Evolutionary conservation across 78 protist species (phyloP), one percentile per base, ranked within the genome.

Genomic region (Monocercomonoides exilis): DNA sequence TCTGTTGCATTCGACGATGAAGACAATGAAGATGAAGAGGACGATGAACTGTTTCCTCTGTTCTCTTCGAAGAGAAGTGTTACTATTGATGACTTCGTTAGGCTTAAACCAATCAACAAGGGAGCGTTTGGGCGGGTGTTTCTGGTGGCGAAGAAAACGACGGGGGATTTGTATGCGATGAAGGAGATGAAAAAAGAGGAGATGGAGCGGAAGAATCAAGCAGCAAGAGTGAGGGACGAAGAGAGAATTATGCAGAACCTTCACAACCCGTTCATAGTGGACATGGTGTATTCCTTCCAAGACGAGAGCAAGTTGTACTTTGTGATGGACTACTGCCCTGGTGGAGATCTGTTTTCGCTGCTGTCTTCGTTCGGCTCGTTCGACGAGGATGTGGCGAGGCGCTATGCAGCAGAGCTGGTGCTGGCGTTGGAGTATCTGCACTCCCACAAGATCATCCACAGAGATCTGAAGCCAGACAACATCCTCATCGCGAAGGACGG

Each of bases 381-480:
- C 33, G 46, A 36, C 3, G 97, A 94, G 36, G 87, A 44, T 32
- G 64, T 44, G 33, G 92, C 96, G 3, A 46, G 94, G 42, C 94
- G 87, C 63, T 96, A 96, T 82, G 85, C 92, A 29, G 94, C 92
- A 44, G 91, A 93, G 77, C 88, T 93, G 63, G 34, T 91, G 3
- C 87, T 89, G 45, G 92, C 92, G 21, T 77, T 93, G 80, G 93
- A 90, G 81, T 86, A 93, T 70, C 0, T 93, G 79, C 95, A 93
- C 93, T 70, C 54, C 5, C 45, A 87, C 46, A 77, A 87, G 81
- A 21, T 79, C 82, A 79, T 92, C 35, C 90, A 95, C 90, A 44
- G 98, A 1, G 98, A 96, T 88, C 63, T 95, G 70, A 97, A 97
- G 81, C 98, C 97, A 0, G 97, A 94, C 46, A 95, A 95, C 89